These are phyloP conservation scores for Mrakia frigida DNA, from an alignment of 768 basidiomycete species.

Conservation along the genomic window DNA sequence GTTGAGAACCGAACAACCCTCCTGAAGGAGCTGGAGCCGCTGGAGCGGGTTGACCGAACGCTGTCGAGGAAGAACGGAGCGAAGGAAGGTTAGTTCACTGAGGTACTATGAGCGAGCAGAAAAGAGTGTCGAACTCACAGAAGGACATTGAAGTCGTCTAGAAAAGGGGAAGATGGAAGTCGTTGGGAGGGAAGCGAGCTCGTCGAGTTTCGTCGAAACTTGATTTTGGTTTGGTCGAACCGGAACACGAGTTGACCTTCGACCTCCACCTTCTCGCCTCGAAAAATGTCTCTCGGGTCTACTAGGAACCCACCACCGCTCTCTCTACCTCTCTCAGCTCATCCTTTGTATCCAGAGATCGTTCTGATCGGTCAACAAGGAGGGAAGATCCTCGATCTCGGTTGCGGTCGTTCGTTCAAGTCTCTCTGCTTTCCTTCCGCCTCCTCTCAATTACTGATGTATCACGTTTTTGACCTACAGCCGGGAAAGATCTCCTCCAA, in stretches of 20 bases:
- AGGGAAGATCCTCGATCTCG: slow-evolving; percentile 1
- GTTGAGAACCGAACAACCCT: slow-evolving; percentile 16
- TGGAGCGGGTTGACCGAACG: slow-evolving; percentile 13
- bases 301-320: not conserved
- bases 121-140: not conserved
- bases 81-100: not conserved
- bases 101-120: not conserved
- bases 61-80: not conserved
- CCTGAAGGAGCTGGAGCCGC: slow-evolving; percentile 1
- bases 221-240: no score
- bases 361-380: not conserved
- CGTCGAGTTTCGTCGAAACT: no score
- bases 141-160: not conserved
- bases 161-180: not conserved
- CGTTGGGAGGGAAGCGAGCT: not conserved
- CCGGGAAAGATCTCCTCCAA: not conserved
- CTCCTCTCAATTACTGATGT: not conserved
- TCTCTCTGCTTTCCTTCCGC: not conserved
- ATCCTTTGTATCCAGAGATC: slow-evolving; percentile 5
- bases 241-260: not conserved
- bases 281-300: not conserved
- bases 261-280: not conserved
- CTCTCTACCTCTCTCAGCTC: not conserved
- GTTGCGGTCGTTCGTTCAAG: slow-evolving; percentile 12
- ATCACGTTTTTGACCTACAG: not conserved